Percentiles rank a stretch among this genome's conserved stretches.
phyloP scores from a whole-genome alignment of 1,284 basidiomycete species.

The Sphaerobolus stellatus region DNA sequence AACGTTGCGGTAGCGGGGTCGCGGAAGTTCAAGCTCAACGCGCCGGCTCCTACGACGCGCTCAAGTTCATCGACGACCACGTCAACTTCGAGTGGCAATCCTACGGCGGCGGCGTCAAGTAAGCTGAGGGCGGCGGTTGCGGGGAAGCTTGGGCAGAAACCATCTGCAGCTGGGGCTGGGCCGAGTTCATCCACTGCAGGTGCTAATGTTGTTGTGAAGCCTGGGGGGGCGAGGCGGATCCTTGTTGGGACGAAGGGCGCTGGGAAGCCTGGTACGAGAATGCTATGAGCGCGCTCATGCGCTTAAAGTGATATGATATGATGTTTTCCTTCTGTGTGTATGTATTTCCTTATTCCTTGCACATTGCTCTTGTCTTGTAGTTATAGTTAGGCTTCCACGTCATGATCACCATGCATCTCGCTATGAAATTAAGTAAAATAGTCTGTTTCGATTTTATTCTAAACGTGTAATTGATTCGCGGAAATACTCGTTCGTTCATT shows the following conservation, averaged over 20 bases:
- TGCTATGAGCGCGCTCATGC: background rate
- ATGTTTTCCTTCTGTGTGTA: background rate
- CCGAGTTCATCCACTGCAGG: slow-evolving; percentile 9
- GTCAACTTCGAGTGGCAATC: background rate
- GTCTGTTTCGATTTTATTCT: no score
- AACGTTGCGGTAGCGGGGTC: slow-evolving; percentile 27
- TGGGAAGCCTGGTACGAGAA: background rate
- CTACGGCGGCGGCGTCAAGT: background rate
- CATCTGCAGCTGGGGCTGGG: background rate
- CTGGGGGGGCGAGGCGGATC: slow-evolving; percentile 21
- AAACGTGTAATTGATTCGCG: no score
- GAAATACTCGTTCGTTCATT: no score
- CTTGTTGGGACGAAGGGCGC: slow-evolving; percentile 22
- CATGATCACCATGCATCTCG: no score
- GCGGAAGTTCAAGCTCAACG: no score
- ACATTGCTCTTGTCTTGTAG: no score
- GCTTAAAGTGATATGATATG: background rate
- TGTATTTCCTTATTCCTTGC: no score
- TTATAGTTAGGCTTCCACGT: background rate
- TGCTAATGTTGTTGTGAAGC: slow-evolving; percentile 7
- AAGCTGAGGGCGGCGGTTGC: slow-evolving; percentile 10
- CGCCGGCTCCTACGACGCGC: slow-evolving; percentile 16
- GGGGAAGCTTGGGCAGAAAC: background rate
- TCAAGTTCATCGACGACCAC: background rate
- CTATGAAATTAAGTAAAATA: no score